Evolutionary conservation across 2,329 filamentous ascomycete species (phyloP).

Genomic region (Dryadomyces quercus-mongolicae): DNA sequence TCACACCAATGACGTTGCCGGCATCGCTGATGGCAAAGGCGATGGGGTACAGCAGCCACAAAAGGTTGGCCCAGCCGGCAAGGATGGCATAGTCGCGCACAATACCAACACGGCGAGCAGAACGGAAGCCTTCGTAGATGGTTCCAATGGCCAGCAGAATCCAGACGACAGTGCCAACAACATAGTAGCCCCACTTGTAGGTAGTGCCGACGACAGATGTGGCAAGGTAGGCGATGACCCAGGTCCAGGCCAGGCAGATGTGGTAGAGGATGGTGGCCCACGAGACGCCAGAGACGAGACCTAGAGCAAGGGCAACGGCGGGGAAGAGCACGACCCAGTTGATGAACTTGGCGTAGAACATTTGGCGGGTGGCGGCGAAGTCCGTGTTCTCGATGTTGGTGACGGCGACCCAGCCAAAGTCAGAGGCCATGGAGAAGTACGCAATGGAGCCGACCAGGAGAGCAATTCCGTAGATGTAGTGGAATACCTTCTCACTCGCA

Average conservation of each 20-base stretch:
- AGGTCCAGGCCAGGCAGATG: constrained; percentile 35
- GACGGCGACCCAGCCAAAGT: constrained; percentile 33
- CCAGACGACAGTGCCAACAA: constrained; percentile 37
- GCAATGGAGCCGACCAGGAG: constrained; percentile 35
- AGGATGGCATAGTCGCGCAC: constrained; percentile 31
- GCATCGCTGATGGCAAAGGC: constrained; percentile 41
- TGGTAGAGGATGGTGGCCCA: constrained; percentile 45
- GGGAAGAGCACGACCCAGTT: constrained; percentile 42
- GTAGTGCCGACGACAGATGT: constrained; percentile 32
- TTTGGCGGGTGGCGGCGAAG: constrained; percentile 26
- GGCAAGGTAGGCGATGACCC: constrained; percentile 37
- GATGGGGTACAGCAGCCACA: constrained; percentile 43
- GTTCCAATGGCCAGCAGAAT: constrained; percentile 32
- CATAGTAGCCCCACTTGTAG: constrained; percentile 48
- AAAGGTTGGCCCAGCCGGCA: constrained; percentile 33
- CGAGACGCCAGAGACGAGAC: constrained; percentile 34
- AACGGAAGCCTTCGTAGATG: constrained; percentile 23
- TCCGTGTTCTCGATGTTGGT: constrained; percentile 18
- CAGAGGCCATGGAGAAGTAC: constrained; percentile 40
- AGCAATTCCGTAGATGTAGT: constrained; percentile 40
- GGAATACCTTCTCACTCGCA: constrained; percentile 40
- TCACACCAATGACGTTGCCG: constrained; percentile 36
- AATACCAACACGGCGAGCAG: constrained; percentile 29
- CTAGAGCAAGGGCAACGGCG: constrained; percentile 29
- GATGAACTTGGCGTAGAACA: constrained; percentile 44